These are phyloP conservation scores for Dichotomopilus funicola DNA, from an alignment of 2,329 filamentous ascomycete genomes.

Conservation along the genomic window DNA sequence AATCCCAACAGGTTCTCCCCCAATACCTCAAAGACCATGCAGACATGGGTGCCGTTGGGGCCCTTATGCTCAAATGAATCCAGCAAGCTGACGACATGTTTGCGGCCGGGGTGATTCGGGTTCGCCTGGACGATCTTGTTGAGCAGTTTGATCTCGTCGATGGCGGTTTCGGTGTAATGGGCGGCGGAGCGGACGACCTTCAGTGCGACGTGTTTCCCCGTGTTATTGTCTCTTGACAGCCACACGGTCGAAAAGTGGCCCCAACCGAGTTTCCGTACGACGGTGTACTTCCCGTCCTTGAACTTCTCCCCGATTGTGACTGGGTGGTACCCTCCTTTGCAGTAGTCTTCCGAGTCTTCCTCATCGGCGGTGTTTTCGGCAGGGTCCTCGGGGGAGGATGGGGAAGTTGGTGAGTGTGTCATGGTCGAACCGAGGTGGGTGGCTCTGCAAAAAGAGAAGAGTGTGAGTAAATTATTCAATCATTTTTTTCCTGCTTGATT, in stretches of 20 bases:
- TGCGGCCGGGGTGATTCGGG: constrained; percentile 85
- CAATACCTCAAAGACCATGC: constrained; percentile 98
- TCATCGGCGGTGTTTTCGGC: constrained; percentile 93
- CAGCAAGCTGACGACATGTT: constrained; percentile 90
- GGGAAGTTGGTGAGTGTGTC: constrained; percentile 69
- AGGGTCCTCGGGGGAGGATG: constrained; percentile 72
- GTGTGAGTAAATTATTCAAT: constrained; percentile 26
- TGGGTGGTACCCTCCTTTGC: constrained; percentile 97
- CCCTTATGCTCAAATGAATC: constrained; percentile 98
- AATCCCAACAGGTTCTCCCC: constrained; percentile 90
- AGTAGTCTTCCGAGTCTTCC: constrained; percentile 98
- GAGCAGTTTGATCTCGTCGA: constrained; percentile 97
- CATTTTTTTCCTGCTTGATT: not conserved
- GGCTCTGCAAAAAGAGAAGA: constrained; percentile 37
- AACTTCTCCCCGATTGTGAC: constrained; percentile 92
- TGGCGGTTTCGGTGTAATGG: constrained; percentile 97
- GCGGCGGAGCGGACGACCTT: constrained; percentile 97
- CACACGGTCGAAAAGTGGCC: constrained; percentile 98
- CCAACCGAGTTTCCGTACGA: constrained; percentile 95
- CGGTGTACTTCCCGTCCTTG: constrained; percentile 94
- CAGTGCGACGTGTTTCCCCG: constrained; percentile 88
- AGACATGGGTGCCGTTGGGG: constrained; percentile 91
- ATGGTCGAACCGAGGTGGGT: constrained; percentile 50
- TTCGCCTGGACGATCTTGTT: constrained; percentile 96
- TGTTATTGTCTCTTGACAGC: constrained; percentile 74